These are phyloP conservation scores for Neurospora sp. DNA, from an alignment of 495 filamentous ascomycete species.

Conservation along the genomic window DNA sequence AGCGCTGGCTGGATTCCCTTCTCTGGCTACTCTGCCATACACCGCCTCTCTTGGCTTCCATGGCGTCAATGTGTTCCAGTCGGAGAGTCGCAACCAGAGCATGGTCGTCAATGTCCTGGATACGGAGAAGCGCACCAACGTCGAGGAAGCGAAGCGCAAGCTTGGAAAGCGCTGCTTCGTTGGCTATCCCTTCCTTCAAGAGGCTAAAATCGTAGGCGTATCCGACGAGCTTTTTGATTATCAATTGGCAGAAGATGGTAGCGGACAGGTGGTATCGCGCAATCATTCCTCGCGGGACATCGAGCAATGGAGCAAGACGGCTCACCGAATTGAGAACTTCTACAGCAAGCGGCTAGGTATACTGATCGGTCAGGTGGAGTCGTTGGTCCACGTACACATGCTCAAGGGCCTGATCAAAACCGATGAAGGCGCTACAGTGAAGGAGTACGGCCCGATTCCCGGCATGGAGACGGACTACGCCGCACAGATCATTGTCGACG, in stretches of 20 bases:
- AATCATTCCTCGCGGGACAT: constrained; percentile 74
- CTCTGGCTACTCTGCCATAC: constrained; percentile 71
- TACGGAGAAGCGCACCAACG: constrained; percentile 56
- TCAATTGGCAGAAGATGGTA: constrained; percentile 43
- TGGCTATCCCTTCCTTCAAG: constrained; percentile 91
- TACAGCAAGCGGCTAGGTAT: constrained; percentile 89
- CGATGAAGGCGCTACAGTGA: constrained; percentile 81
- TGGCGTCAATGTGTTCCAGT: constrained; percentile 92
- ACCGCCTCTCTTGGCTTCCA: constrained; percentile 75
- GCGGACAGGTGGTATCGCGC: constrained; percentile 50
- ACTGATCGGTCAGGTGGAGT: constrained; percentile 76
- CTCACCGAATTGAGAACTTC: constrained; percentile 66
- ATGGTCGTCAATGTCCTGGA: constrained; percentile 82
- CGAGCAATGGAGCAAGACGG: constrained; percentile 72
- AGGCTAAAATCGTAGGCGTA: constrained; percentile 78
- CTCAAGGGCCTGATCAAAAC: constrained; percentile 85
- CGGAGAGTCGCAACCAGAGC: constrained; percentile 92
- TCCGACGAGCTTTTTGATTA: constrained; percentile 95
- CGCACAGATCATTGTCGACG: constrained; percentile 78
- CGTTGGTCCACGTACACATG: constrained; percentile 83
- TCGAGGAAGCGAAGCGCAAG: constrained; percentile 62
- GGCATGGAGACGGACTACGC: constrained; percentile 90
- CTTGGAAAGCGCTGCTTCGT: constrained; percentile 81
- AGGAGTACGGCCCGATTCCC: constrained; percentile 83
- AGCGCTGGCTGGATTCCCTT: constrained; percentile 89